A percentile compares a stretch with the other conserved stretches of the same genome.
These are phyloP conservation scores for Talaromyces proteolyticus DNA, from an alignment of 495 filamentous ascomycete species.

Conservation along the genomic window DNA sequence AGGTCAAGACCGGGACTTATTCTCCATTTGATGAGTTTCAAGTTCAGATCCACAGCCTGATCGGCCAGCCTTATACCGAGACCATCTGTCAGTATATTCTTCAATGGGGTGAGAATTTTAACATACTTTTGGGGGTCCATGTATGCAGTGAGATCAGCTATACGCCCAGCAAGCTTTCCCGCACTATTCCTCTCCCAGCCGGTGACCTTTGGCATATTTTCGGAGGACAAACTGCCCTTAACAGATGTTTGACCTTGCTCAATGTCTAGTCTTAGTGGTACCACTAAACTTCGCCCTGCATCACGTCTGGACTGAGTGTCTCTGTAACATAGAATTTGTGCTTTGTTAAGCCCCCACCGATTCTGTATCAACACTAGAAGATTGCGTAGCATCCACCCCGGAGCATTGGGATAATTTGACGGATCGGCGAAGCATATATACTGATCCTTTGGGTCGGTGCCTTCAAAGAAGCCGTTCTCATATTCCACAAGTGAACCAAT, in stretches of 20 bases:
- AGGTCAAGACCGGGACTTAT: conserved; percentile 85
- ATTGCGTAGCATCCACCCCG: conserved; percentile 91
- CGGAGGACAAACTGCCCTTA: conserved; percentile 21
- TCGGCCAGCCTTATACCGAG: conserved; percentile 60
- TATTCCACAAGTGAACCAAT: conserved; percentile 69
- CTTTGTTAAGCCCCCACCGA: conserved; percentile 68
- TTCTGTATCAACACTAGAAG: conserved; percentile 79
- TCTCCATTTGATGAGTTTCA: conserved; percentile 98
- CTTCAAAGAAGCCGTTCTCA: conserved; percentile 82
- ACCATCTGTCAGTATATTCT: conserved; percentile 3
- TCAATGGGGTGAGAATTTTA: background rate
- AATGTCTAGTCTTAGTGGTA: conserved; percentile 56
- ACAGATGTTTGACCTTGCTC: conserved; percentile 13
- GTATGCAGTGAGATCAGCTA: conserved; percentile 78
- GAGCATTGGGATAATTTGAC: conserved; percentile 77
- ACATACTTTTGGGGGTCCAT: conserved; percentile 75
- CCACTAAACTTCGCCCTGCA: conserved; percentile 71
- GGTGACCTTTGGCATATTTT: conserved; percentile 74
- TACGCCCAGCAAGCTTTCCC: conserved; percentile 67
- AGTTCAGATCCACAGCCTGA: conserved; percentile 93
- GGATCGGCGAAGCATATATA: conserved; percentile 88
- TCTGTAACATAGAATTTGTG: conserved; percentile 86
- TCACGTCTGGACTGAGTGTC: conserved; percentile 71
- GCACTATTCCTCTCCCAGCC: conserved; percentile 86
- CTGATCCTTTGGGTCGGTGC: conserved; percentile 58